A percentile compares a stretch with the other conserved stretches of the same genome.
These are phyloP conservation scores for Fraxinus nigra DNA, from an alignment of 305 asterid species.

Conservation along the genomic window DNA sequence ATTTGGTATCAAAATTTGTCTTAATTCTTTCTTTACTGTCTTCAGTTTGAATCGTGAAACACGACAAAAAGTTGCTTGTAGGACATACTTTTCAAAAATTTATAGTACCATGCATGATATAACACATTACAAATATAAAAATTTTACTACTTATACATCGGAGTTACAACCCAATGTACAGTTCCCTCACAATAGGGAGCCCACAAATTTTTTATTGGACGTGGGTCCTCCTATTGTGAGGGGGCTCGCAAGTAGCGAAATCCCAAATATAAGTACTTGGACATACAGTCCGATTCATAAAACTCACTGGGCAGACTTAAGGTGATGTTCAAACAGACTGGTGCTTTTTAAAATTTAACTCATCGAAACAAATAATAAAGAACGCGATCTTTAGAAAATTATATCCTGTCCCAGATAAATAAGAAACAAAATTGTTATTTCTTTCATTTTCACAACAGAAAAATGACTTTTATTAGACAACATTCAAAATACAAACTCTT, in stretches of 20 bases:
- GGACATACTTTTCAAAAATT: no score
- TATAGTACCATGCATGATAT: neutral
- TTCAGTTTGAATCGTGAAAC: no score
- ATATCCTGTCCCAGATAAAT: neutral
- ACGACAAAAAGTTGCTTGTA: no score
- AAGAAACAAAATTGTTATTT: neutral
- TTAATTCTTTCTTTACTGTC: neutral
- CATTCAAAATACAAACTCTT: constrained; percentile 63
- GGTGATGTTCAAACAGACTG: neutral
- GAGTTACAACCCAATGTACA: neutral
- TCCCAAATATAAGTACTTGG: no score
- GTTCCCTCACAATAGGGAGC: neutral
- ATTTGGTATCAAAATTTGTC: neutral
- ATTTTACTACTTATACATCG: no score
- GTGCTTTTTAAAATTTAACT: neutral
- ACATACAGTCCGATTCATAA: no score
- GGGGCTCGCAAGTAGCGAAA: no score
- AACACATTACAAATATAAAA: neutral
- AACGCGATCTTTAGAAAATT: neutral
- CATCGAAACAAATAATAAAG: neutral
- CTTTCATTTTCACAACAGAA: neutral
- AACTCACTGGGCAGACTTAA: neutral
- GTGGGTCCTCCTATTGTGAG: no score
- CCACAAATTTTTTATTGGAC: no score
- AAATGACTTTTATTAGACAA: neutral